Percentiles rank a stretch among this genome's conserved stretches.
phyloP scores from a whole-genome alignment of 768 basidiomycete species.

The Phylloporus sp. region DNA sequence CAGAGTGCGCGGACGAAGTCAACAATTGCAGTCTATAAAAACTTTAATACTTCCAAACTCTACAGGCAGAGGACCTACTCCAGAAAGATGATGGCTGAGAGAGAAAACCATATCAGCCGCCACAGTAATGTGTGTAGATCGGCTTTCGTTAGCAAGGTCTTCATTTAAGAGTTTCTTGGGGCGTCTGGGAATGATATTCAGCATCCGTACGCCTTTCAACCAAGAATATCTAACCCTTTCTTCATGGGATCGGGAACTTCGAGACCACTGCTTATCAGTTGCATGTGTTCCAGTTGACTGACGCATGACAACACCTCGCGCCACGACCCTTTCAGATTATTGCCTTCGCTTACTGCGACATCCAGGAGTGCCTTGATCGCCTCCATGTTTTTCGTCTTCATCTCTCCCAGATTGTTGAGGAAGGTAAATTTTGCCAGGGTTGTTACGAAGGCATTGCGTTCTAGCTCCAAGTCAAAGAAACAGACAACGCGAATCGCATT shows the following conservation, averaged over 20 bases:
- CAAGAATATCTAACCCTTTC: conserved; percentile 59
- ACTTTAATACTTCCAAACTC: conserved; percentile 6
- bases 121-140: conserved; percentile 96
- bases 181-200: conserved; percentile 27
- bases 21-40: conserved; percentile 81
- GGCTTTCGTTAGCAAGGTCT: conserved; percentile 93
- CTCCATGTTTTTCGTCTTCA: conserved; percentile 99
- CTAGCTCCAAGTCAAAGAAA: conserved; percentile 94
- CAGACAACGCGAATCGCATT: conserved; percentile 95
- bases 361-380: conserved; percentile 95
- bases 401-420: conserved; percentile 95
- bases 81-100: conserved; percentile 87
- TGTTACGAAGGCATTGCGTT: conserved; percentile 98
- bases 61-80: conserved; percentile 51
- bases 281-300: conserved; percentile 98
- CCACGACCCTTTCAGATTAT: conserved; percentile 94
- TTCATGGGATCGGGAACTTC: conserved; percentile 76
- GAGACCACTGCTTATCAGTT: conserved; percentile 86
- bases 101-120: conserved; percentile 99
- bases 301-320: conserved; percentile 95
- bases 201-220: background rate
- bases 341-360: conserved; percentile 94
- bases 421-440: conserved; percentile 97
- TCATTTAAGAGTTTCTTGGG: conserved; percentile 72
- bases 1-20: conserved; percentile 95